These are phyloP conservation scores for Cladosporium colombiae DNA, from an alignment of 2,329 filamentous ascomycete species.

Conservation along the genomic window DNA sequence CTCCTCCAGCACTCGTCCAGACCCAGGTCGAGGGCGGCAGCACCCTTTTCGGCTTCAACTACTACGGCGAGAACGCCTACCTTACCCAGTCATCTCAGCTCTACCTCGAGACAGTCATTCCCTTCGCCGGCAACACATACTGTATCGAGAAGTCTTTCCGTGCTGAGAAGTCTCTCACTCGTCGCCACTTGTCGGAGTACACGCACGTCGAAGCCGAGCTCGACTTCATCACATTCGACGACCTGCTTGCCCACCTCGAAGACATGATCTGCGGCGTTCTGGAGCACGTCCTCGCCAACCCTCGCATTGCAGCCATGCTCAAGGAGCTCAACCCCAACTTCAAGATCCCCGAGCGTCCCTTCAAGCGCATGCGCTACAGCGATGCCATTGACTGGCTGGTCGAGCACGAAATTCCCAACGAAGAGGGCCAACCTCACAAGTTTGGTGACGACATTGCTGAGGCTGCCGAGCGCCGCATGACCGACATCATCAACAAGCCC, in stretches of 20 bases:
- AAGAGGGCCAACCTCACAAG: slow-evolving; percentile 82
- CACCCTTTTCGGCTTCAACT: slow-evolving; percentile 85
- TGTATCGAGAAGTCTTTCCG: slow-evolving; percentile 99
- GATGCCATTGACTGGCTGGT: slow-evolving; percentile 94
- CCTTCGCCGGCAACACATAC: slow-evolving; percentile 90
- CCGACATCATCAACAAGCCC: slow-evolving; percentile 89
- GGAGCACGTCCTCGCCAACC: slow-evolving; percentile 72
- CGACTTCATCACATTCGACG: slow-evolving; percentile 91
- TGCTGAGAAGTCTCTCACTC: slow-evolving; percentile 91
- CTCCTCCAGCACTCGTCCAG: slow-evolving; percentile 87
- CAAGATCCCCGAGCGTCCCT: slow-evolving; percentile 76
- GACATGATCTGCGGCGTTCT: slow-evolving; percentile 84
- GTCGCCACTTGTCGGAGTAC: slow-evolving; percentile 93
- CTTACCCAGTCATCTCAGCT: slow-evolving; percentile 96
- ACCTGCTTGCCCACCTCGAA: slow-evolving; percentile 85
- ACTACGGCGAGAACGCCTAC: slow-evolving; percentile 88
- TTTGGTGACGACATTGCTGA: slow-evolving; percentile 99
- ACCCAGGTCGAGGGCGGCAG: slow-evolving; percentile 92
- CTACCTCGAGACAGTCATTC: slow-evolving; percentile 92
- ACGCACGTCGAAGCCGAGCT: slow-evolving; percentile 95
- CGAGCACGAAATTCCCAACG: slow-evolving; percentile 88
- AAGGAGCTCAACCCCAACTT: slow-evolving; percentile 91
- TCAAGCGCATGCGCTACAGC: slow-evolving; percentile 90
- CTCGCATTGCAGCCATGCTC: slow-evolving; percentile 70
- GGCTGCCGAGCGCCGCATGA: slow-evolving; percentile 95